These are phyloP conservation scores for Starmerella bombicola DNA, from an alignment of 805 yeast genomes.

Conservation along the genomic window DNA sequence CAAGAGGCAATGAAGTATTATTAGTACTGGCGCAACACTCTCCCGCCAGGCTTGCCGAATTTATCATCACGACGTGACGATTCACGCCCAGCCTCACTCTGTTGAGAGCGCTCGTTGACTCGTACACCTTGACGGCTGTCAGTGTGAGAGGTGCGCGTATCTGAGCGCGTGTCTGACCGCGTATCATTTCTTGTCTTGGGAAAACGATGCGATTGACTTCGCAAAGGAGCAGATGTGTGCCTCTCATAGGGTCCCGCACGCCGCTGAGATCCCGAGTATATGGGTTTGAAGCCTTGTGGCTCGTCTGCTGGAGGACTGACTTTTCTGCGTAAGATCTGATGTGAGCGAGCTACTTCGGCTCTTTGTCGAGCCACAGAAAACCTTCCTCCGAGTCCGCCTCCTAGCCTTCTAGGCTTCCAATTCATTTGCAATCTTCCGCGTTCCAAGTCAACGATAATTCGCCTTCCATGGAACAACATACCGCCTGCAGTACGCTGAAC, in stretches of 20 bases:
- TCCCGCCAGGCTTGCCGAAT: not conserved
- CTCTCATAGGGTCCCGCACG: not conserved
- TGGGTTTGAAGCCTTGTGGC: not conserved
- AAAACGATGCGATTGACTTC: not conserved
- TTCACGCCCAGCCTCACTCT: too few species aligned
- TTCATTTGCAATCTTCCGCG: constrained; percentile 29
- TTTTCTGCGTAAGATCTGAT: constrained; percentile 4
- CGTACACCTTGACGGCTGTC: too few species aligned
- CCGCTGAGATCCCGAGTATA: not conserved
- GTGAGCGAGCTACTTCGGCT: constrained; percentile 10
- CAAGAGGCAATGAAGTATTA: not conserved
- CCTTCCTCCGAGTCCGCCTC: constrained; percentile 85
- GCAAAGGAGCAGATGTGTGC: not conserved
- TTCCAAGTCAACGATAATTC: constrained; percentile 35
- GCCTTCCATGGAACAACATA: constrained; percentile 39
- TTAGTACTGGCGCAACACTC: not conserved
- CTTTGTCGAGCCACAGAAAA: constrained; percentile 8
- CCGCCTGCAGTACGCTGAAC: constrained; percentile 44
- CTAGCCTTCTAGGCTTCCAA: constrained; percentile 41
- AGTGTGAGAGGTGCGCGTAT: too few species aligned
- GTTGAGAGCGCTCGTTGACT: too few species aligned
- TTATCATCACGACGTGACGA: too few species aligned
- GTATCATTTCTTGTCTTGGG: not conserved
- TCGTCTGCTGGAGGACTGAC: not conserved
- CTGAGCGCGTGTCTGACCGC: too few species aligned